Evolutionary conservation across 2,329 filamentous ascomycete genomes (phyloP).

Genomic region (Fusarium redolens): DNA sequence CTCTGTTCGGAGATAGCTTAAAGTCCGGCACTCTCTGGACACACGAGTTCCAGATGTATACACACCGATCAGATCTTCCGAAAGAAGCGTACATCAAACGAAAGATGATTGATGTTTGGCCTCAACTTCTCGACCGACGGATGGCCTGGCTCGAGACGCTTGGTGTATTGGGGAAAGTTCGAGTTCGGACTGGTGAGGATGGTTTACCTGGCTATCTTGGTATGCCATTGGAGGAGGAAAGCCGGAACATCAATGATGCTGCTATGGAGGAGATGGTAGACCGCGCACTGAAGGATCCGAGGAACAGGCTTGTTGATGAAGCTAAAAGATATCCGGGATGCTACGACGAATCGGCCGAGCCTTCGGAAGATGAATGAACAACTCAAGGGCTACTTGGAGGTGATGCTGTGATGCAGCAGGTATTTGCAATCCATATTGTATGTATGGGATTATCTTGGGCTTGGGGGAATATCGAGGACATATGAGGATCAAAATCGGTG

Average conservation of each 20-base stretch:
- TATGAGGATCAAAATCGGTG: neutral
- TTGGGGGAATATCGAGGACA: rapidly evolving
- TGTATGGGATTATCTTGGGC: neutral
- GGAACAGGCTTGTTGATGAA: neutral
- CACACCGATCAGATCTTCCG: rapidly evolving
- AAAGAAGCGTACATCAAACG: rapidly evolving
- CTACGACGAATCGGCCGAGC: too few species aligned
- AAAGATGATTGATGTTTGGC: rapidly evolving
- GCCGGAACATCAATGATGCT: too few species aligned
- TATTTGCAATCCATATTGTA: rapidly evolving
- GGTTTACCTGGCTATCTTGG: neutral
- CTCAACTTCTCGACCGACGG: rapidly evolving
- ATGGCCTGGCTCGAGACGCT: neutral
- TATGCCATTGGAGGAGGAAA: neutral
- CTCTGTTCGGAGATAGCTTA: rapidly evolving
- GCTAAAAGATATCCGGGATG: neutral
- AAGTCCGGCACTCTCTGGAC: neutral
- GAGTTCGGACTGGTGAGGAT: rapidly evolving
- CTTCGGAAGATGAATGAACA: neutral
- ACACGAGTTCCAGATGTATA: neutral
- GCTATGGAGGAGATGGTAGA: too few species aligned
- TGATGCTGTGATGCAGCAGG: too few species aligned
- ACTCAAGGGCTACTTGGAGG: too few species aligned
- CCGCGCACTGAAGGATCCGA: neutral
- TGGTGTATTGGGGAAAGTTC: rapidly evolving